Percentiles rank a stretch among this genome's conserved stretches.
These are phyloP conservation scores for Sanghuangporus baumii DNA, from an alignment of 1,284 basidiomycete species.

Conservation along the genomic window DNA sequence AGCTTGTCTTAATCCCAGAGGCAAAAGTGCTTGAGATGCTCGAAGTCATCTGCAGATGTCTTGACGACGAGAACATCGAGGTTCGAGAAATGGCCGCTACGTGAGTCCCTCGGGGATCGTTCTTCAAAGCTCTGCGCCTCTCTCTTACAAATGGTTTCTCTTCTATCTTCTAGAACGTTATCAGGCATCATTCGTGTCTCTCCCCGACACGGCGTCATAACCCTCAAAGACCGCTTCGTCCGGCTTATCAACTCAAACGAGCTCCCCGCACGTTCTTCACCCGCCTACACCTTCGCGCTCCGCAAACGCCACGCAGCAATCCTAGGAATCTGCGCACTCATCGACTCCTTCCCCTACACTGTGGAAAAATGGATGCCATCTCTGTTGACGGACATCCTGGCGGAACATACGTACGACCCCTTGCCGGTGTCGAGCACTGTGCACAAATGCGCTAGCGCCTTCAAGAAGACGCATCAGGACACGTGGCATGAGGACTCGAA, in stretches of 20 bases:
- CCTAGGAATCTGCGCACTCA: slow-evolving; percentile 71
- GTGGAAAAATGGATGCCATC: slow-evolving; percentile 84
- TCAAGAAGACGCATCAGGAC: slow-evolving; percentile 76
- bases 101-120: slow-evolving; percentile 34
- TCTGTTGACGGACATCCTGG: slow-evolving; percentile 62
- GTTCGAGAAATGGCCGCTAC: slow-evolving; percentile 72
- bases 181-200: slow-evolving; percentile 79
- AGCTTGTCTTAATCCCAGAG: slow-evolving; percentile 59
- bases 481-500: slow-evolving; percentile 82
- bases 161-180: slow-evolving; percentile 51
- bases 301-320: slow-evolving; percentile 75
- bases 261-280: slow-evolving; percentile 51
- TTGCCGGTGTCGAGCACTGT: slow-evolving; percentile 72
- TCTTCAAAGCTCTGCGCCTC: not conserved
- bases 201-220: slow-evolving; percentile 66
- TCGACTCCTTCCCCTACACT: slow-evolving; percentile 82
- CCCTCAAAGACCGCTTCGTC: slow-evolving; percentile 69
- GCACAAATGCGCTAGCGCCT: slow-evolving; percentile 66
- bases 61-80: slow-evolving; percentile 72
- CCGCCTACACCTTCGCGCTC: slow-evolving; percentile 56
- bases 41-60: slow-evolving; percentile 63
- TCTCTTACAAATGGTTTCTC: not conserved
- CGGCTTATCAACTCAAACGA: slow-evolving; percentile 54
- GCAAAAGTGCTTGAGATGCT: slow-evolving; percentile 60
- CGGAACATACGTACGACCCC: slow-evolving; percentile 81